A percentile compares a stretch with the other conserved stretches of the same genome.
Evolutionary conservation across 1,284 basidiomycete genomes (phyloP).

Genomic region (Ustilago tritici): DNA sequence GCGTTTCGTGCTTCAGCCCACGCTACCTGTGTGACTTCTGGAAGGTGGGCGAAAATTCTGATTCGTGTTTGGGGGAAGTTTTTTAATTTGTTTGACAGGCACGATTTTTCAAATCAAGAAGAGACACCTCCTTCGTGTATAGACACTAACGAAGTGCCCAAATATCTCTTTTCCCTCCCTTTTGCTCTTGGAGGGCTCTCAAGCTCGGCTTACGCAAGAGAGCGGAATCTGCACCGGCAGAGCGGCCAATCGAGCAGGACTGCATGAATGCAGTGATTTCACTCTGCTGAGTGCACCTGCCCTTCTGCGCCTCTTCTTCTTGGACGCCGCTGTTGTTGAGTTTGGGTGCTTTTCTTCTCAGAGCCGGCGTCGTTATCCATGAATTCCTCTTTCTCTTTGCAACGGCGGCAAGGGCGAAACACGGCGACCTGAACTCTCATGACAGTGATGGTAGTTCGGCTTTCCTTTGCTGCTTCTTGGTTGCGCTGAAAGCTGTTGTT

Average conservation of each 20-base stretch:
- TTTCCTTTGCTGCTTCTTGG: not conserved
- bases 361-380: not conserved
- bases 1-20: not conserved
- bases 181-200: not conserved
- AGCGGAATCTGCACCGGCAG: slow-evolving; percentile 1
- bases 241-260: not conserved
- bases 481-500: slow-evolving; percentile 4
- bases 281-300: not conserved
- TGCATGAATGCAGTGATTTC: slow-evolving; percentile 3
- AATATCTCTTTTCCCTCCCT: not conserved
- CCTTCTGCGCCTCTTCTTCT: slow-evolving; percentile 2
- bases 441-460: no score
- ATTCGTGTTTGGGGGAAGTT: not conserved
- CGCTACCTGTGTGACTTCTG: not conserved
- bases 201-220: not conserved
- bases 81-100: not conserved
- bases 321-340: not conserved
- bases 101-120: slow-evolving; percentile 1
- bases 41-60: slow-evolving; percentile 5
- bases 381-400: not conserved
- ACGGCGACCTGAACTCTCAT: no score
- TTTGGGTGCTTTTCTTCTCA: slow-evolving; percentile 4
- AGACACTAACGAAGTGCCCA: not conserved
- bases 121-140: not conserved
- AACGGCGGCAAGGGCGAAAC: not conserved